phyloP scores from a whole-genome alignment of 176 grass and related monocot genomes.

The Ensete ventricosum region DNA sequence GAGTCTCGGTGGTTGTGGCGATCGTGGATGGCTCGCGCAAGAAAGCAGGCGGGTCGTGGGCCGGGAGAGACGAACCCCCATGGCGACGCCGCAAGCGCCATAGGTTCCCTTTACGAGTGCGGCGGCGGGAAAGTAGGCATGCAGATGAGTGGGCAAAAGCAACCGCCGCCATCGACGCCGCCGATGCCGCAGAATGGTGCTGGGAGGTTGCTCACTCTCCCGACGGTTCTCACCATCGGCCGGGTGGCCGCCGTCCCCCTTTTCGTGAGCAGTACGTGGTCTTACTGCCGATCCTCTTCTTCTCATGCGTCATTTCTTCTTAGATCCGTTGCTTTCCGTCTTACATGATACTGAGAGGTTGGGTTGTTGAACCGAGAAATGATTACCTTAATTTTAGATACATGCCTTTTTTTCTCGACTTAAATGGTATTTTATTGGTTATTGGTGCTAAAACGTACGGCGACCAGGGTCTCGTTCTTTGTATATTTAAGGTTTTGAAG shows the following conservation, averaged over 20 bases:
- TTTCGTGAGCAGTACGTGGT: slow-evolving; percentile 10
- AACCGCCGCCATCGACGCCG: background rate
- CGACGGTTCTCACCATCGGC: slow-evolving; percentile 13
- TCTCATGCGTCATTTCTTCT: background rate
- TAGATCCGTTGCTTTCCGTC: background rate
- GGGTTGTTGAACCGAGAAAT: background rate
- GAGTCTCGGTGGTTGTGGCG: background rate
- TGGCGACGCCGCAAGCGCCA: background rate
- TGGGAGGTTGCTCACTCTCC: background rate
- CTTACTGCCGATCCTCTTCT: background rate
- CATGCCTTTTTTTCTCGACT: too few relatives aligned
- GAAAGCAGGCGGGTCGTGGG: background rate
- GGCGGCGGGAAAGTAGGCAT: background rate
- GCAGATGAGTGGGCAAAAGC: background rate
- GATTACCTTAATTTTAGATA: too few relatives aligned
- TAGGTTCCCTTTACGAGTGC: background rate
- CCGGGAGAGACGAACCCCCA: background rate
- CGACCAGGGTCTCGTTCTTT: background rate
- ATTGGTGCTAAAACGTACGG: too few relatives aligned
- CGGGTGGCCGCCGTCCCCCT: slow-evolving; percentile 1
- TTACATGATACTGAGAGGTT: background rate
- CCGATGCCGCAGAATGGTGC: background rate
- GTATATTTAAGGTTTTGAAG: background rate
- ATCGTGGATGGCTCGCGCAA: background rate
- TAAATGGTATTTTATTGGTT: too few relatives aligned